Evolutionary conservation across 306 rosid species (phyloP).

Genomic region (Hippophae rhamnoides): DNA sequence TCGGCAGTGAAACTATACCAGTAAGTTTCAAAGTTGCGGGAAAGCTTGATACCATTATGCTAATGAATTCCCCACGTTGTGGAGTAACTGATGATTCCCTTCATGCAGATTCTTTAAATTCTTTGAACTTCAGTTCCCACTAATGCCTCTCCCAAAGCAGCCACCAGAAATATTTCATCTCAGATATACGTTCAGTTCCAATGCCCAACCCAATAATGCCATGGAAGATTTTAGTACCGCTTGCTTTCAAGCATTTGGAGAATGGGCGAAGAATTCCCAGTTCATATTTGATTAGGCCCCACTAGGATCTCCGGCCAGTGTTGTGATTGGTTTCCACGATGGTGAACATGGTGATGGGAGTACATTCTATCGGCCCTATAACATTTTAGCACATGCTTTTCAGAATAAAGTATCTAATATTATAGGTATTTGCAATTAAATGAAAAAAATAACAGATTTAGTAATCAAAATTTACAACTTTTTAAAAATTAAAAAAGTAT

Average conservation of each 20-base stretch:
- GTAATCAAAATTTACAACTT: no score
- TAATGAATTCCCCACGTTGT: background rate
- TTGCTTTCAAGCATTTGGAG: background rate
- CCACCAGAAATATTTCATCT: background rate
- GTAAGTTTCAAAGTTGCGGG: background rate
- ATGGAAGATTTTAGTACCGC: background rate
- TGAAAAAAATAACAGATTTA: no score
- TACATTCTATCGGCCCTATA: background rate
- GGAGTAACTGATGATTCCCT: background rate
- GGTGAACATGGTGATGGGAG: slow-evolving; percentile 6
- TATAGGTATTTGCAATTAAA: no score
- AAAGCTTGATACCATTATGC: background rate
- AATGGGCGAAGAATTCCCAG: background rate
- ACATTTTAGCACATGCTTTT: background rate
- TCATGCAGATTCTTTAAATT: background rate
- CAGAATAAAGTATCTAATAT: no score
- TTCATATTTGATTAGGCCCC: background rate
- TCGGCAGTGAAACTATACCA: background rate
- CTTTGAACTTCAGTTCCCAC: background rate
- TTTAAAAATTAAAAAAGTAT: no score
- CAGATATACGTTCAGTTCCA: background rate
- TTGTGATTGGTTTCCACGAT: background rate
- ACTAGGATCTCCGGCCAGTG: background rate
- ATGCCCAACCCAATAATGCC: background rate
- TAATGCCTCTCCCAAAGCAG: slow-evolving; percentile 2